Evolutionary conservation across 202 grass and related monocot species (phyloP), one percentile per base, ranked within the genome.

Genomic region (Dendrocalamus latiflorus): DNA sequence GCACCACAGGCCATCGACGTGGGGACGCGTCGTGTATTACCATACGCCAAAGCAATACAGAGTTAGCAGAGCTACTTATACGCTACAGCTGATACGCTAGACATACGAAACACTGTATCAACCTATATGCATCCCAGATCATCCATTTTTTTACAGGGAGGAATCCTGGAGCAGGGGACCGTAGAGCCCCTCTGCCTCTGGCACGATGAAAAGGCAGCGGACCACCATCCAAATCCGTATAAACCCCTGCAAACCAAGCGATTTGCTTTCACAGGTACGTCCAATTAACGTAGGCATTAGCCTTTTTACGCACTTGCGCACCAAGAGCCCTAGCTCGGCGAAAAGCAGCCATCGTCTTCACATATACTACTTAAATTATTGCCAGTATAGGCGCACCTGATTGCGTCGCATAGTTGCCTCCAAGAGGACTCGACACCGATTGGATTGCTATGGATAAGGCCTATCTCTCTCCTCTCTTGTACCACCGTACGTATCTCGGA

Each of bases 321-420:
- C 37, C 2, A 30, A 26, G 36, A 55, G n/a, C 25, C 72, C 59
- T 84, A 21, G 30, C 49, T 15, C 25, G 67, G 75, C 83, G 75
- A 55, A 85, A 85, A 72, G 77, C 34, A 79, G 77, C 33, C n/a
- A 8, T 82, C 42, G 26, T 12, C 68, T 38, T 82, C 26, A 6
- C 43, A 38, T 39, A 17, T 25, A 16, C 44, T 4, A 1, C 38
- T 49, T 58, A 55, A 79, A 85, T 85, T 63, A 85, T 85, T 78
- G 75, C 6, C 16, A 47, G 56, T 72, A 72, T 79, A 16, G 39
- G 21, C 11, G 59, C 30, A 6, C 24, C 57, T 43, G 16, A n/a
- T n/a, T n/a, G n/a, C n/a, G n/a, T n/a, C n/a, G n/a, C n/a, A n/a
- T n/a, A n/a, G n/a, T n/a, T n/a, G n/a, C n/a, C n/a, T n/a, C n/a